Evolutionary conservation across 345 rosid genomes (phyloP).

Genomic region (Boechera divaricarpa): DNA sequence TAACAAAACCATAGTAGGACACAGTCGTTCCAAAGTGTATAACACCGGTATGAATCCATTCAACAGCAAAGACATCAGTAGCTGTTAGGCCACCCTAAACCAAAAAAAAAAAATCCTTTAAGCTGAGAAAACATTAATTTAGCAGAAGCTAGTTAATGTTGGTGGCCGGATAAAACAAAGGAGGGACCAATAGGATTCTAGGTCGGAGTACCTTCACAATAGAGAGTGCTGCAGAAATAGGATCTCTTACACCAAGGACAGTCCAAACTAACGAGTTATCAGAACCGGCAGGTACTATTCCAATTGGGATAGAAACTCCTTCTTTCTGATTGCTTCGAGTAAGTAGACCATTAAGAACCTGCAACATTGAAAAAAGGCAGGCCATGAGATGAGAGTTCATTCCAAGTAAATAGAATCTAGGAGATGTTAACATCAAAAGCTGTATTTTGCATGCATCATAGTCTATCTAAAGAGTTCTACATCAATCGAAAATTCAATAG

Average conservation of each 20-base stretch:
- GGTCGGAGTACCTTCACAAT: conserved; percentile 75
- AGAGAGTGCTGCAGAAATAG: conserved; percentile 92
- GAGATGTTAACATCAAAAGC: conserved; percentile 19
- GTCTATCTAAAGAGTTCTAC: conserved; percentile 29
- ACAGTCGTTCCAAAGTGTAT: conserved; percentile 95
- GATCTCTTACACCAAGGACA: conserved; percentile 96
- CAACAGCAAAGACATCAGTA: conserved; percentile 96
- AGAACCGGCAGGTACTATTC: conserved; percentile 98
- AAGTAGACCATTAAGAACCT: conserved; percentile 97
- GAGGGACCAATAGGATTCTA: conserved; percentile 5
- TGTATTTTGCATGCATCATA: conserved; percentile 31
- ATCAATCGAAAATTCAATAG: conserved; percentile 18
- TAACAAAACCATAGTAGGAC: conserved; percentile 95
- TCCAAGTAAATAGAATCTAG: conserved; percentile 27
- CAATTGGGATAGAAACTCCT: conserved; percentile 98
- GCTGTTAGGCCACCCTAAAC: conserved; percentile 95
- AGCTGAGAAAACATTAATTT: conserved; percentile 11
- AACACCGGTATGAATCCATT: conserved; percentile 88
- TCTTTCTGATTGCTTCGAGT: conserved; percentile 89
- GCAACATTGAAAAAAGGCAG: conserved; percentile 40
- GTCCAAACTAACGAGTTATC: conserved; percentile 99
- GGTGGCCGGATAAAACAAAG: conserved; percentile 7
- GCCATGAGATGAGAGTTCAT: conserved; percentile 28
- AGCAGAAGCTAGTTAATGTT: conserved; percentile 10
- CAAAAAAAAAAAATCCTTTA: conserved; percentile 33